phyloP scores from a whole-genome alignment of 352 stramenopile genomes.

The Globisporangium apiculatum region DNA sequence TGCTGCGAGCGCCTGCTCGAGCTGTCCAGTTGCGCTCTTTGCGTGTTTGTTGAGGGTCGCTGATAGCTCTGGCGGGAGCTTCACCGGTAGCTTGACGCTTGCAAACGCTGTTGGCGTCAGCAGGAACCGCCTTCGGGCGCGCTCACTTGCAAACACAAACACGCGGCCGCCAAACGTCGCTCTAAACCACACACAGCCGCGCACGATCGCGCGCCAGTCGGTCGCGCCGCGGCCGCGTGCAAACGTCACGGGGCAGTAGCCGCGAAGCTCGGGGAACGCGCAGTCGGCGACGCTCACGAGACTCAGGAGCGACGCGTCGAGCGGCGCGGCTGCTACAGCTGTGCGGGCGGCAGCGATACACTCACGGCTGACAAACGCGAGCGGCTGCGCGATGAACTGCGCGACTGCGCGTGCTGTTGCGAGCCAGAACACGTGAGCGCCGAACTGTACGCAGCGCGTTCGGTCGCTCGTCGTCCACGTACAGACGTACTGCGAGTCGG shows the following conservation, averaged over 20 bases:
- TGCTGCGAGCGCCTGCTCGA: slow-evolving; percentile 55
- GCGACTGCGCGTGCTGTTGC: slow-evolving; percentile 25
- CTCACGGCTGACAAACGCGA: slow-evolving; percentile 21
- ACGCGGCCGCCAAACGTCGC: slow-evolving; percentile 49
- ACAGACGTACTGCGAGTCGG: slow-evolving; percentile 21
- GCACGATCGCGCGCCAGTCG: slow-evolving; percentile 40
- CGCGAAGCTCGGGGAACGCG: slow-evolving; percentile 65
- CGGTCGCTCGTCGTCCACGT: slow-evolving; percentile 20
- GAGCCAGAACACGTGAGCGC: slow-evolving; percentile 34
- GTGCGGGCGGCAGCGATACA: not conserved
- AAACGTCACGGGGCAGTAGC: slow-evolving; percentile 72
- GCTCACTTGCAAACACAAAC: slow-evolving; percentile 54
- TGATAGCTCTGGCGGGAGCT: slow-evolving; percentile 51
- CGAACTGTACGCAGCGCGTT: slow-evolving; percentile 36
- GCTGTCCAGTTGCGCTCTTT: slow-evolving; percentile 43
- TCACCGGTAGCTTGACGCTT: slow-evolving; percentile 41
- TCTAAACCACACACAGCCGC: slow-evolving; percentile 54
- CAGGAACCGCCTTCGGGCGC: slow-evolving; percentile 38
- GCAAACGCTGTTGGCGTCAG: slow-evolving; percentile 33
- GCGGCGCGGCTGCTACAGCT: slow-evolving; percentile 12
- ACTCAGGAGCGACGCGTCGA: slow-evolving; percentile 59
- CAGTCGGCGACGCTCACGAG: slow-evolving; percentile 54
- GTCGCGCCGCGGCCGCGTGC: slow-evolving; percentile 21
- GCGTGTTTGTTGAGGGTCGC: slow-evolving; percentile 34
- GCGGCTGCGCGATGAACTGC: slow-evolving; percentile 23